Evolutionary conservation across 2,329 filamentous ascomycete genomes (phyloP).

Genomic region (Pseudocercospora crystallina): DNA sequence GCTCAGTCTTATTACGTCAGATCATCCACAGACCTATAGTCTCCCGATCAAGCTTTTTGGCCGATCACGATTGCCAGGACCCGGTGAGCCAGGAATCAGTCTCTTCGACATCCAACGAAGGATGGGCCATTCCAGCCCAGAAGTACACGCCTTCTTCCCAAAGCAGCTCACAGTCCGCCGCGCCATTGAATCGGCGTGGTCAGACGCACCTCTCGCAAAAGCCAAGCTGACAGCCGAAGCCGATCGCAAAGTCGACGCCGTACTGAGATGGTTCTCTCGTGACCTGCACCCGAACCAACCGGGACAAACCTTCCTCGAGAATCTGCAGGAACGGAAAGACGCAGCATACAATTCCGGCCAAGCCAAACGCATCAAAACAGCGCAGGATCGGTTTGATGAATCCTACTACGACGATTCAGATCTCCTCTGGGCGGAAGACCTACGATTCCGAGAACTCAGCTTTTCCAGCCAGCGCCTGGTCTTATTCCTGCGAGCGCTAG

Average conservation of each 20-base stretch:
- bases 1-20: slow-evolving; percentile 86
- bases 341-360: not conserved
- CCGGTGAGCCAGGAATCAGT: slow-evolving; percentile 71
- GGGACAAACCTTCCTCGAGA: slow-evolving; percentile 12
- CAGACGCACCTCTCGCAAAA: slow-evolving; percentile 76
- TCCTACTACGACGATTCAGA: slow-evolving; percentile 28
- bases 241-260: slow-evolving; percentile 63
- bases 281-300: slow-evolving; percentile 65
- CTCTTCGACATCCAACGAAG: slow-evolving; percentile 90
- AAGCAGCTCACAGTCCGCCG: slow-evolving; percentile 70
- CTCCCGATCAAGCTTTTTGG: slow-evolving; percentile 86
- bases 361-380: not conserved
- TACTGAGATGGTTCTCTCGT: slow-evolving; percentile 72
- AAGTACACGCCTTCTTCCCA: slow-evolving; percentile 92
- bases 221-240: slow-evolving; percentile 63
- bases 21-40: slow-evolving; percentile 92
- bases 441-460: slow-evolving; percentile 70
- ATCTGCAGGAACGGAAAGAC: slow-evolving; percentile 3
- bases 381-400: slow-evolving; percentile 13
- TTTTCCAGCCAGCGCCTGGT: slow-evolving; percentile 83
- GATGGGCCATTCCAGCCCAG: slow-evolving; percentile 90
- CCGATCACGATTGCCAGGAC: slow-evolving; percentile 72
- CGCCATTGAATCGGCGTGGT: slow-evolving; percentile 82
- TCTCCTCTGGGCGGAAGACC: slow-evolving; percentile 64
- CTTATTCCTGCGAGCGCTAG: slow-evolving; percentile 66